Percentiles rank a stretch among this genome's conserved stretches.
Conservation (phyloP, 768 basidiomycete species). For the Daedaleopsis sinensis region DNA sequence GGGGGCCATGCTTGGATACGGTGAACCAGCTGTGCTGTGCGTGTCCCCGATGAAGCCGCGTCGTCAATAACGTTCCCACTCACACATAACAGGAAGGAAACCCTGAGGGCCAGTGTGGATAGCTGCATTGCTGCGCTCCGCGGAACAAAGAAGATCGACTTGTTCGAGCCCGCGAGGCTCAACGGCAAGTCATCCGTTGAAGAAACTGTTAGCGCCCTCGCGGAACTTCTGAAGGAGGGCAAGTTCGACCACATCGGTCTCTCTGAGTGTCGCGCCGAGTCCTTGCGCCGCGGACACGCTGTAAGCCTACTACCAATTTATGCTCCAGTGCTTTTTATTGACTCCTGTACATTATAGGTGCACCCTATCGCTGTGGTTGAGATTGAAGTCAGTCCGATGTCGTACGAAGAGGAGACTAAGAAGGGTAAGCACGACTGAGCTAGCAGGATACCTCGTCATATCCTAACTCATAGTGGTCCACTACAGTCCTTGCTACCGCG, state of each 20-base stretch:
- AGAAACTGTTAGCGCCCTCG: slow-evolving; percentile 43
- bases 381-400: slow-evolving; percentile 66
- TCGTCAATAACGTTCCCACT: slow-evolving; percentile 14
- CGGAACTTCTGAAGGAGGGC: slow-evolving; percentile 51
- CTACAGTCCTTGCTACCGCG: slow-evolving; percentile 44
- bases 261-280: slow-evolving; percentile 52
- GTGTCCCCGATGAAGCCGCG: background rate
- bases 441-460: background rate
- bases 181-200: slow-evolving; percentile 40
- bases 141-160: slow-evolving; percentile 56
- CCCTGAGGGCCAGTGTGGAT: slow-evolving; percentile 48
- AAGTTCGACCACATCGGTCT: slow-evolving; percentile 62
- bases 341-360: slow-evolving; percentile 25
- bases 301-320: background rate
- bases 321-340: background rate
- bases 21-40: background rate
- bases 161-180: slow-evolving; percentile 56
- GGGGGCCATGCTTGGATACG: background rate
- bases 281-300: slow-evolving; percentile 42
- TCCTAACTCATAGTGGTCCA: slow-evolving; percentile 32
- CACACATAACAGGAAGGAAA: slow-evolving; percentile 40
- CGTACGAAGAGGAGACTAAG: slow-evolving; percentile 53
- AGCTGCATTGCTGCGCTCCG: slow-evolving; percentile 46
- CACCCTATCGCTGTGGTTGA: slow-evolving; percentile 62
- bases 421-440: slow-evolving; percentile 31